phyloP scores from a whole-genome alignment of 1,139 yeast genomes.

The Taphrina communis region DNA sequence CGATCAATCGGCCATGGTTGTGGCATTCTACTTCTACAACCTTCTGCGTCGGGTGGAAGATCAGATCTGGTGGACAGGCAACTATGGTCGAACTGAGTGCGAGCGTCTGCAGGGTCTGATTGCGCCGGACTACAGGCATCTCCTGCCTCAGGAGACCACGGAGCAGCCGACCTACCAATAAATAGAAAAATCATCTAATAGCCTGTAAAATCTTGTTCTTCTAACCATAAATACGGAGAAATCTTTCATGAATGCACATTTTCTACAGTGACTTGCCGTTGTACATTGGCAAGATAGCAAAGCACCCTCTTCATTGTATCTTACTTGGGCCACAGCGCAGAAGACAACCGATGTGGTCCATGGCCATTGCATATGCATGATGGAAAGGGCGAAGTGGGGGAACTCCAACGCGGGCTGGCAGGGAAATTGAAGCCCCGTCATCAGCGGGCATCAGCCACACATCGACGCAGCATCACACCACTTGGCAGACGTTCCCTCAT shows the following conservation, averaged over 20 bases:
- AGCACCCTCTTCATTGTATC: no score
- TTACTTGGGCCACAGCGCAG: no score
- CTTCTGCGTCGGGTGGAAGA: slow-evolving; percentile 24
- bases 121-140: slow-evolving; percentile 23
- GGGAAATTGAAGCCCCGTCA: not conserved
- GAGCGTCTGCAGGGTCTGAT: slow-evolving; percentile 21
- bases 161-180: slow-evolving; percentile 21
- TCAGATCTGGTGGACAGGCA: slow-evolving; percentile 40
- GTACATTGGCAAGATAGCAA: no score
- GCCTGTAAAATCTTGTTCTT: slow-evolving; percentile 5
- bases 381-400: no score
- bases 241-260: no score
- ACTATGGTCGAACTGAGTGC: slow-evolving; percentile 30
- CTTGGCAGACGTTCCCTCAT: not conserved
- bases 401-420: no score
- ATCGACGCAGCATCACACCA: not conserved
- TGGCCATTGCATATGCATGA: no score
- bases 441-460: slow-evolving; percentile 7
- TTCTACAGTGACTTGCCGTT: no score
- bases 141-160: slow-evolving; percentile 16
- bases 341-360: no score
- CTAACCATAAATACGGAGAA: not conserved
- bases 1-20: slow-evolving; percentile 33
- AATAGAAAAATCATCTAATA: not conserved
- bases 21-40: slow-evolving; percentile 31